Evolutionary conservation across 179 eudicot species (phyloP), one percentile per base, ranked within the genome.

Genomic region (Patellifolia procumbens): DNA sequence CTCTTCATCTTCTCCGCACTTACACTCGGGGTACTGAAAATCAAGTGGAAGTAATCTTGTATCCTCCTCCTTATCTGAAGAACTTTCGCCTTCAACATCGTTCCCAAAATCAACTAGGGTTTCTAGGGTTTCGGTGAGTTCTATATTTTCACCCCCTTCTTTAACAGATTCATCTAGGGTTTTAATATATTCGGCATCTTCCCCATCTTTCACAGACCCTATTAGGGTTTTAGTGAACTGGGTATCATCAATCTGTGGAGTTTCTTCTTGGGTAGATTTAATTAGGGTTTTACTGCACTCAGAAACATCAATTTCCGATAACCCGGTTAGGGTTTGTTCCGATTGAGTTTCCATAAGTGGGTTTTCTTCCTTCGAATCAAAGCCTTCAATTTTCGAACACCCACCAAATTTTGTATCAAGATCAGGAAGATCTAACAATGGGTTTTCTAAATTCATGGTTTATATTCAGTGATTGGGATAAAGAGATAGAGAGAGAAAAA

Each of bases 261-360:
- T 24, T 52, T 61, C 43, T 15, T 61, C 66, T 34, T 12, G 24
- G 9, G 26, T 17, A 16, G 32, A 1, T 17, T 34, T 45, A 0
- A 0, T 24, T 63, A 63, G 45, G 24, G 45, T 68, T 52, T 52
- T 53, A 7, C 29, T 1, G 53, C 43, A 2, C 62, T 48, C 26
- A 4, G 26, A 15, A 29, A 26, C 63, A 7, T 63, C 26, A 15
- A 35, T 34, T 35, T 34, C 37, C 5, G 17, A 26, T n/a, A 28
- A 59, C 77, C 46, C 64, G 42, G 2, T 53, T 61, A 29, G n/a
- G 52, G 9, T 51, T 64, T 58, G 56, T 65, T 45, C 73, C 22
- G 61, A 42, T 20, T 55, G 12, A 7, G 49, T 20, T 26, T 64
- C 65, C 52, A 26, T 58, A 68, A 31, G n/a, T 68, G 73, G 55